phyloP scores from a whole-genome alignment of 768 basidiomycete genomes.

The Pseudohyphozyma bogoriensis region DNA sequence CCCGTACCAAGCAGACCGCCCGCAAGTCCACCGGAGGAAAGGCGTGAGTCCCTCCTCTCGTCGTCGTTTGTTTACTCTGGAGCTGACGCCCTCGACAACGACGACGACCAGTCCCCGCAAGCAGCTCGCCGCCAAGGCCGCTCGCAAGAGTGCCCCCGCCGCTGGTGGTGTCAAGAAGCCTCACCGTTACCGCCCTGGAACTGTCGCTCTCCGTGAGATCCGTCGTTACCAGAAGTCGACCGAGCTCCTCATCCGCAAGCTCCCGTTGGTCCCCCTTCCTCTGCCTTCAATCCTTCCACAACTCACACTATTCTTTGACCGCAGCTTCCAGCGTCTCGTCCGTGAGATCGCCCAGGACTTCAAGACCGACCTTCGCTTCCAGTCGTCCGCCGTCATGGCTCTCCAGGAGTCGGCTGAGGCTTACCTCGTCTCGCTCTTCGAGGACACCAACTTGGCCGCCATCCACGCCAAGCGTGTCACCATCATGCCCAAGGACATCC shows the following conservation, averaged over 20 bases:
- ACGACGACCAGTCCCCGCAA: too few relatives aligned
- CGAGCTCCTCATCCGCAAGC: conserved; percentile 39
- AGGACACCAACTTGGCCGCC: conserved; percentile 43
- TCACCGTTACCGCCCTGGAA: conserved; percentile 54
- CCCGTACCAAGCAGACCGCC: conserved; percentile 59
- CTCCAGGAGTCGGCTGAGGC: conserved; percentile 50
- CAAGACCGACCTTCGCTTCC: conserved; percentile 51
- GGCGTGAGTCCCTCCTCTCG: too few relatives aligned
- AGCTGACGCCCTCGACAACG: too few relatives aligned
- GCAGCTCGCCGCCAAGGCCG: conserved; percentile 46
- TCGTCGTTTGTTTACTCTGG: too few relatives aligned
- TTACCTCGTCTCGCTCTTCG: conserved; percentile 47
- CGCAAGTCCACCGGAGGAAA: conserved; percentile 74
- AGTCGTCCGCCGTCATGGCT: conserved; percentile 47
- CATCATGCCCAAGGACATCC: conserved; percentile 50
- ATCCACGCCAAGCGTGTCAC: conserved; percentile 55
- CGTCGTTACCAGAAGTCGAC: conserved; percentile 41
- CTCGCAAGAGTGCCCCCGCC: conserved; percentile 48
- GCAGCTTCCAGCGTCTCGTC: conserved; percentile 55
- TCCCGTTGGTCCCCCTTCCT: conserved; percentile 37
- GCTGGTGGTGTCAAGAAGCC: conserved; percentile 99
- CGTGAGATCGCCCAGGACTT: conserved; percentile 75
- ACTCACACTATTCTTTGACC: background rate
- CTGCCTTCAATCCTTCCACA: conserved; percentile 54
- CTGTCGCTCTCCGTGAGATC: conserved; percentile 47